These are phyloP conservation scores for Nakazawaea molendinolei DNA, from an alignment of 805 yeast species.

Conservation along the genomic window DNA sequence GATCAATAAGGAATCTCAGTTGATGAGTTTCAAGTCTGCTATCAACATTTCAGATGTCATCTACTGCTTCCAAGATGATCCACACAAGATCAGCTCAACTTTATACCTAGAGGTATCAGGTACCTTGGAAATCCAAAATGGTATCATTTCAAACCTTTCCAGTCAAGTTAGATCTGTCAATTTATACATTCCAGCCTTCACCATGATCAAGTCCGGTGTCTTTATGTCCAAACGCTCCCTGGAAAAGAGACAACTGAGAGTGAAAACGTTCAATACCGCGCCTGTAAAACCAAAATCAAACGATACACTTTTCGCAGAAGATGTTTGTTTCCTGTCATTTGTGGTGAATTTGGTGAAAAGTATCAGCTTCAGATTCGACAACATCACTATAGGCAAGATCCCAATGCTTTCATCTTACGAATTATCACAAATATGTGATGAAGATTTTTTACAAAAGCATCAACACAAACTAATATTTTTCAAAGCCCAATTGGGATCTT, in stretches of 20 bases:
- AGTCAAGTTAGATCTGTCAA: conserved; percentile 12
- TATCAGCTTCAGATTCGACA: conserved; percentile 18
- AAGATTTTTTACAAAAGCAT: conserved; percentile 4
- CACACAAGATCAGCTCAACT: conserved; percentile 4
- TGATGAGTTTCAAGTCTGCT: conserved; percentile 1
- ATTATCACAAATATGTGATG: conserved; percentile 9
- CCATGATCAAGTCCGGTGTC: conserved; percentile 10
- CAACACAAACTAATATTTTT: conserved; percentile 14
- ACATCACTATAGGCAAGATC: conserved; percentile 19
- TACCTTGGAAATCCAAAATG: conserved; percentile 15
- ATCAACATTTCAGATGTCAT: conserved; percentile 10
- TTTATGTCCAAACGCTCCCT: not conserved
- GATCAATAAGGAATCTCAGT: conserved; percentile 4
- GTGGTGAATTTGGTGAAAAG: conserved; percentile 18
- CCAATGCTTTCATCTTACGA: conserved; percentile 17
- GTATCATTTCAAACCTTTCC: conserved; percentile 14
- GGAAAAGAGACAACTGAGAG: too few species aligned
- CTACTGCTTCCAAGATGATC: conserved; percentile 8
- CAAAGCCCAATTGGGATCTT: conserved; percentile 14
- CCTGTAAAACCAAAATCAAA: conserved; percentile 1
- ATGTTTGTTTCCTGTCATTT: conserved; percentile 14
- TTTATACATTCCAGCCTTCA: conserved; percentile 16
- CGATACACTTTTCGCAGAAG: conserved; percentile 5
- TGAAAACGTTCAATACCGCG: not conserved
- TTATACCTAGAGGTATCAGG: conserved; percentile 10